Conservation (phyloP, 768 basidiomycete genomes). For the Leccinum variicolor region DNA sequence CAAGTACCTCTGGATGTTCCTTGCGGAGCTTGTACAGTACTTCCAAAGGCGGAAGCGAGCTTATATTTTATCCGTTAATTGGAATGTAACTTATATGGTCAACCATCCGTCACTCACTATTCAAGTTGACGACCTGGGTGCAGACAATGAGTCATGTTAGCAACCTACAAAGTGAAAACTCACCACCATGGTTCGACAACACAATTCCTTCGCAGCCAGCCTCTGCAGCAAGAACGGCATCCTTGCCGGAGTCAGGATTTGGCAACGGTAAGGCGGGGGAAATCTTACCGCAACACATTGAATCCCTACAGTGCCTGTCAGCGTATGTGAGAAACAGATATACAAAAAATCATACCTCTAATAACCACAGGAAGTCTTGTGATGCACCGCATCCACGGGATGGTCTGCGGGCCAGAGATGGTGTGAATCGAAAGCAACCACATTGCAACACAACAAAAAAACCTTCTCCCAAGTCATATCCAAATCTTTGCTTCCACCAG, state of each 20-base stretch:
- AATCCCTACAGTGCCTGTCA: conserved; percentile 43
- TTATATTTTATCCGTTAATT: conserved; percentile 27
- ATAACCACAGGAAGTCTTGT: conserved; percentile 71
- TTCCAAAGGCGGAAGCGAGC: conserved; percentile 75
- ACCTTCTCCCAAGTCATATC: conserved; percentile 80
- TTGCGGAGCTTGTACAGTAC: conserved; percentile 70
- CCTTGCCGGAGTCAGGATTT: conserved; percentile 41
- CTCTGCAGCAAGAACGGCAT: conserved; percentile 80
- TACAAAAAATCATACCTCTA: conserved; percentile 47
- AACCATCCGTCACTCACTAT: conserved; percentile 46
- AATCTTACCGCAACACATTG: conserved; percentile 62
- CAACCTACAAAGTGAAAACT: conserved; percentile 5
- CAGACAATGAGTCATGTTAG: not conserved
- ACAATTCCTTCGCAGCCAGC: conserved; percentile 86
- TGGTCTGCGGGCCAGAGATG: conserved; percentile 44
- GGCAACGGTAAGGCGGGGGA: not conserved
- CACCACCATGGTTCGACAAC: conserved; percentile 89
- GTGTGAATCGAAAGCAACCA: not conserved
- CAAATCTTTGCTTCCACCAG: conserved; percentile 65
- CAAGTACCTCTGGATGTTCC: conserved; percentile 72
- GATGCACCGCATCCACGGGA: conserved; percentile 68
- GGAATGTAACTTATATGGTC: not conserved
- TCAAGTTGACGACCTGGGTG: conserved; percentile 69
- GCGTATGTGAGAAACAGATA: not conserved
- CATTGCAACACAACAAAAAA: not conserved